Conservation (phyloP, 225 moss, liverwort and hornwort species). For the Anthoceros angustus region DNA sequence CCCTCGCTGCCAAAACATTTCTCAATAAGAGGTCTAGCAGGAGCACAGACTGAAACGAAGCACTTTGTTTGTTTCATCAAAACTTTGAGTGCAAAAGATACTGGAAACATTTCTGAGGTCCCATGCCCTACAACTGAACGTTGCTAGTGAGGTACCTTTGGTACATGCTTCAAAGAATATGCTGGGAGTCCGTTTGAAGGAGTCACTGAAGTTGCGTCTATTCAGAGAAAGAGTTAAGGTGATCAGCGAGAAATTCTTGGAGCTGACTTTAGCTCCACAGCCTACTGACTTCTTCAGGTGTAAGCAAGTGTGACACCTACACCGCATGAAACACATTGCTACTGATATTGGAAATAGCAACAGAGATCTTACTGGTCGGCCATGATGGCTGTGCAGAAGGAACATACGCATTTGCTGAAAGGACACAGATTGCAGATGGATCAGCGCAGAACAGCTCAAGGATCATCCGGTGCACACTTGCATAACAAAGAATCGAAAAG, state of each 20-base stretch:
- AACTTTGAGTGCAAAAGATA: background rate
- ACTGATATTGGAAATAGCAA: background rate
- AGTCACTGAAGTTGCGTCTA: conserved; percentile 25
- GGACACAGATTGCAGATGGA: background rate
- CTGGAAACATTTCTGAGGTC: background rate
- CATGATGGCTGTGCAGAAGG: conserved; percentile 33
- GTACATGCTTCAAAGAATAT: conserved; percentile 70
- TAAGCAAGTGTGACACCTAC: too few relatives aligned
- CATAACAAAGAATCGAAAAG: background rate
- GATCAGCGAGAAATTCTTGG: background rate
- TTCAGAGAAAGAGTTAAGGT: background rate
- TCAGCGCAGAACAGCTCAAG: background rate
- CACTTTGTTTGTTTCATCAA: background rate
- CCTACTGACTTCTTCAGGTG: conserved; percentile 7
- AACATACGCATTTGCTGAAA: conserved; percentile 86
- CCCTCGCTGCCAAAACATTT: conserved; percentile 39
- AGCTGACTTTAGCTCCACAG: conserved; percentile 9
- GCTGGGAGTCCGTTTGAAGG: conserved; percentile 17
- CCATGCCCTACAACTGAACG: conserved; percentile 6
- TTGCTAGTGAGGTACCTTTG: conserved; percentile 43
- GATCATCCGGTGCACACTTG: conserved; percentile 5
- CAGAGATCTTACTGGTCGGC: conserved; percentile 23
- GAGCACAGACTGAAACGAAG: background rate
- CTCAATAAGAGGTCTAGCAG: conserved; percentile 4
- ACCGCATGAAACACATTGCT: too few relatives aligned